Percentiles rank a stretch among this genome's conserved stretches.
Conservation (phyloP, 1,284 basidiomycete genomes). For the Apiotrichum gamsii region DNA sequence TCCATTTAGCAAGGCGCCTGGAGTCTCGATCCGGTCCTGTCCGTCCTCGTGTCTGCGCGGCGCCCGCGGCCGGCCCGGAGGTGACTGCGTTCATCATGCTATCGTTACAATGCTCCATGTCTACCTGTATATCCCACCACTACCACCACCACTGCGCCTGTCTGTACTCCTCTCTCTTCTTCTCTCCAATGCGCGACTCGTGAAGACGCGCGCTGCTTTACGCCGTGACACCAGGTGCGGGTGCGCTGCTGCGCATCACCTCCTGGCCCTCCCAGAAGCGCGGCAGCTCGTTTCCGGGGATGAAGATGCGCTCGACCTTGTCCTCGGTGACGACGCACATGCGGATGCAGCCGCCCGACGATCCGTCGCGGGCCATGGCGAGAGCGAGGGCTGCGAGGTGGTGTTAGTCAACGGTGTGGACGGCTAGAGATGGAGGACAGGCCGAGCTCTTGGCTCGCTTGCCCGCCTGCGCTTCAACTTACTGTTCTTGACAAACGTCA, state of each 20-base stretch:
- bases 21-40: too few relatives aligned
- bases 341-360: constrained; percentile 93
- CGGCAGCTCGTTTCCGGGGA: constrained; percentile 87
- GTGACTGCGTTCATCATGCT: constrained; percentile 9
- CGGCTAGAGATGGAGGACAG: too few relatives aligned
- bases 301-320: constrained; percentile 83
- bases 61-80: too few relatives aligned
- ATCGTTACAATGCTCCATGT: constrained; percentile 11
- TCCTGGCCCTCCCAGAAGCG: constrained; percentile 49
- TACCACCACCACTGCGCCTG: too few relatives aligned
- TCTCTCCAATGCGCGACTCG: too few relatives aligned
- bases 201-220: too few relatives aligned
- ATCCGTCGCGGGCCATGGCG: constrained; percentile 97
- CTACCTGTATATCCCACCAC: not conserved
- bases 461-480: constrained; percentile 48
- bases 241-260: constrained; percentile 21
- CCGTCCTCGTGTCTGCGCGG: too few relatives aligned
- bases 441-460: too few relatives aligned
- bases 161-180: not conserved
- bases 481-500: constrained; percentile 96
- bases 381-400: constrained; percentile 71
- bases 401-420: too few relatives aligned
- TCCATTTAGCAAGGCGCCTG: too few relatives aligned
- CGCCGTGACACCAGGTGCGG: not conserved
- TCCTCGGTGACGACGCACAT: constrained; percentile 95